phyloP scores from a whole-genome alignment of 768 basidiomycete species.

The Panaeolus cyanescens region DNA sequence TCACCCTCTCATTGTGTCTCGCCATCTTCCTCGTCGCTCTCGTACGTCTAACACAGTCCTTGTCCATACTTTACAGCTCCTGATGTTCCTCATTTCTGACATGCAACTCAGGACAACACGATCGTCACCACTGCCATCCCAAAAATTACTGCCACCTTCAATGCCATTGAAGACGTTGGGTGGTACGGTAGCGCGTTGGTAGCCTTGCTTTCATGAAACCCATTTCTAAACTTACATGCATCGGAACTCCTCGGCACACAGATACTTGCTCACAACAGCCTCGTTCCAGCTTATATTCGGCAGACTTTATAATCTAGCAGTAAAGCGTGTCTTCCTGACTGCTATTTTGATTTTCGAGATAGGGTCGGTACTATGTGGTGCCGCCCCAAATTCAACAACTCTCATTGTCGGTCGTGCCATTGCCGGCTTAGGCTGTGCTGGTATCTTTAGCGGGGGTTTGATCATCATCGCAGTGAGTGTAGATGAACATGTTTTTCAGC shows the following conservation, averaged over 20 bases:
- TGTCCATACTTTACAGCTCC: not conserved
- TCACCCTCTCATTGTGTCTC: constrained; percentile 6
- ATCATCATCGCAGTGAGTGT: constrained; percentile 15
- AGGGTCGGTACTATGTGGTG: constrained; percentile 37
- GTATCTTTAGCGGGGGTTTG: constrained; percentile 18
- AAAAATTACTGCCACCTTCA: constrained; percentile 20
- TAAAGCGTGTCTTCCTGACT: constrained; percentile 17
- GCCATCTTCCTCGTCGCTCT: constrained; percentile 19
- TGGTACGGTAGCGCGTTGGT: constrained; percentile 21
- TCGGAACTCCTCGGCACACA: not conserved
- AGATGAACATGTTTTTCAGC: too few species aligned
- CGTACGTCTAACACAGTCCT: not conserved
- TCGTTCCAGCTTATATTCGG: not conserved
- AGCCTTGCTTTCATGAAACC: too few species aligned
- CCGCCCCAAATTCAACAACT: constrained; percentile 18
- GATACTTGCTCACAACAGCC: not conserved
- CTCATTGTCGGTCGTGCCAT: constrained; percentile 24
- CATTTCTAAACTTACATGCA: constrained; percentile 8
- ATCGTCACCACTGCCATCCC: constrained; percentile 26
- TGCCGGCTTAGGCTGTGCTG: constrained; percentile 22
- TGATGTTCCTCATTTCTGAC: not conserved
- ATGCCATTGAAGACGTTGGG: constrained; percentile 18
- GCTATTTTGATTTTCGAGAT: constrained; percentile 20
- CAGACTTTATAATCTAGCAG: constrained; percentile 3
- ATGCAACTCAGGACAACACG: constrained; percentile 19